A percentile compares a stretch with the other conserved stretches of the same genome.
These are phyloP conservation scores for Penicillium sp. DNA, from an alignment of 2,329 filamentous ascomycete genomes.

Conservation along the genomic window DNA sequence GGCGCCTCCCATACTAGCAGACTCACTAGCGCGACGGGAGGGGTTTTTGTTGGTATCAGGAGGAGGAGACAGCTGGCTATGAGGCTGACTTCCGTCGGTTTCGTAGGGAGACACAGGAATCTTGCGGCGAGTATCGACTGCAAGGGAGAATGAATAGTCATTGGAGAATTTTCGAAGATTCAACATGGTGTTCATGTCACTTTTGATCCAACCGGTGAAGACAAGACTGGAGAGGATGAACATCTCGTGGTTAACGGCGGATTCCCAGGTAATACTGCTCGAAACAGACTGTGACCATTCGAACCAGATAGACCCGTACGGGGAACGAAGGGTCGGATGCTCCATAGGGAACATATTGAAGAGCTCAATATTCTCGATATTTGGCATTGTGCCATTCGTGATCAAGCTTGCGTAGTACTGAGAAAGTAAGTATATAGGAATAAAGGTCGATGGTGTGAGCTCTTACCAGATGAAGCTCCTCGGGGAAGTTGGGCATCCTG, in stretches of 20 bases:
- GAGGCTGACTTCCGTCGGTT: constrained; percentile 6
- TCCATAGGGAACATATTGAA: constrained; percentile 27
- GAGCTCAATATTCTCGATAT: constrained; percentile 18
- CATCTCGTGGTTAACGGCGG: constrained; percentile 31
- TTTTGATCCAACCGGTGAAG: constrained; percentile 26
- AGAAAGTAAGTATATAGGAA: constrained; percentile 2
- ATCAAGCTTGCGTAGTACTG: constrained; percentile 35
- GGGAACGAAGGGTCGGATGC: constrained; percentile 27
- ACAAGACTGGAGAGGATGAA: constrained; percentile 28
- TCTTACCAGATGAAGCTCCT: constrained; percentile 35
- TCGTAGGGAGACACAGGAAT: constrained; percentile 8
- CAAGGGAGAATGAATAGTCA: constrained; percentile 5
- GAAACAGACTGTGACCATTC: constrained; percentile 31
- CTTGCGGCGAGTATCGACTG: constrained; percentile 4
- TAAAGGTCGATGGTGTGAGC: background rate
- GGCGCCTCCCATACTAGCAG: background rate
- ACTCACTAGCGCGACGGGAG: constrained; percentile 23
- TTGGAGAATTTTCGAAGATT: constrained; percentile 1
- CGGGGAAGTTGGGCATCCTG: constrained; percentile 29
- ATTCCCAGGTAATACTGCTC: constrained; percentile 26
- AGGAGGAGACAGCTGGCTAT: constrained; percentile 12
- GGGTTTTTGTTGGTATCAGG: constrained; percentile 16
- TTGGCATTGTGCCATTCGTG: constrained; percentile 23
- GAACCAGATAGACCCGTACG: constrained; percentile 35
- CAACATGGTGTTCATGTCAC: constrained; percentile 12